These are phyloP conservation scores for Tricholoma matsutake DNA, from an alignment of 768 basidiomycete species.

Conservation along the genomic window DNA sequence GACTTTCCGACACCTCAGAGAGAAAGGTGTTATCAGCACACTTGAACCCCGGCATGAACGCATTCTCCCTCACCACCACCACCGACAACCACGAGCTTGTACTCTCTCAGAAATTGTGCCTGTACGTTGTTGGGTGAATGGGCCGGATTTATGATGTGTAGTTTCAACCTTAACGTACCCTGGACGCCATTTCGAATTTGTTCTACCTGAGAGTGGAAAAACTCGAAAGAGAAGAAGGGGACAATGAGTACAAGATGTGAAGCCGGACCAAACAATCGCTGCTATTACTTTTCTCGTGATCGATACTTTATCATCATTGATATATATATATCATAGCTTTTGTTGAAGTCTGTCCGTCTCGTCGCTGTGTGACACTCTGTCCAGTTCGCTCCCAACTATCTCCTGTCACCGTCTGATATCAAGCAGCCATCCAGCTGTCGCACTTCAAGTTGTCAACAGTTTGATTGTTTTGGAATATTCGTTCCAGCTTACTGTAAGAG, in stretches of 20 bases:
- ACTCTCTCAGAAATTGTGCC: conserved; percentile 92
- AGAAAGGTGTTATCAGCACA: not conserved
- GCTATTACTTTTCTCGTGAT: too few species aligned
- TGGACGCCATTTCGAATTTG: conserved; percentile 32
- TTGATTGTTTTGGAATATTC: too few species aligned
- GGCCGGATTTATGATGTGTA: not conserved
- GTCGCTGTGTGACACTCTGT: too few species aligned
- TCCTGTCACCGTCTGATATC: too few species aligned
- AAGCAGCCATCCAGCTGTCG: too few species aligned
- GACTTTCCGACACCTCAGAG: conserved; percentile 60
- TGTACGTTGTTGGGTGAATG: conserved; percentile 28
- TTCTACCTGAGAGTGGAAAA: conserved; percentile 6
- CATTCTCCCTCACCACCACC: conserved; percentile 73
- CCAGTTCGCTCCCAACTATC: too few species aligned
- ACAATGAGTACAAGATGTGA: conserved; percentile 1
- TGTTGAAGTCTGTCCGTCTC: too few species aligned
- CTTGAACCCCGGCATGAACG: not conserved
- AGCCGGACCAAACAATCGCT: too few species aligned
- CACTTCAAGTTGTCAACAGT: too few species aligned
- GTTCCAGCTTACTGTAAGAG: too few species aligned
- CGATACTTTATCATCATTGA: too few species aligned
- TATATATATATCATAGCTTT: too few species aligned
- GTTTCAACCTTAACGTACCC: conserved; percentile 25
- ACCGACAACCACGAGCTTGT: conserved; percentile 98
- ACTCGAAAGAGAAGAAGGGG: conserved; percentile 4